These are phyloP conservation scores for Peronospora tabacina DNA, from an alignment of 352 stramenopile species.

Conservation along the genomic window DNA sequence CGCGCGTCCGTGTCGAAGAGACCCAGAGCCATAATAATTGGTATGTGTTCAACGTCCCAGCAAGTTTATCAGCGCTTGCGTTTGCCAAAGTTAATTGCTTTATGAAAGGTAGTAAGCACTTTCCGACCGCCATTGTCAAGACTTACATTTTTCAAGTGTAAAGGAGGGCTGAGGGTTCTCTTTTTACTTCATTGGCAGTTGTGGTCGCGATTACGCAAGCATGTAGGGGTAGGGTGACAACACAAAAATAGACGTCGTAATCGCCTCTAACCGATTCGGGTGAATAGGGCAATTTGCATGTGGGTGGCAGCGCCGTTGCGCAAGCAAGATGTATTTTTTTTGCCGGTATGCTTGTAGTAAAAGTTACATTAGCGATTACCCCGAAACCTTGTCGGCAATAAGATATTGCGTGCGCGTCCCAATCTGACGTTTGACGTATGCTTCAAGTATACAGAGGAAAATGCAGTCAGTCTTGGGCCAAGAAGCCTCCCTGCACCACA, in stretches of 20 bases:
- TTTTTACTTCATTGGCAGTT: background rate
- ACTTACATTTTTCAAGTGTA: conserved; percentile 13
- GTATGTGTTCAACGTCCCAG: conserved; percentile 1
- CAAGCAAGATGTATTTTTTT: no score
- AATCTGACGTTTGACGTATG: background rate
- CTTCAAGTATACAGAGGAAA: no score
- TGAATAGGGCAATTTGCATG: no score
- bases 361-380: background rate
- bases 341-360: no score
- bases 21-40: conserved; percentile 15
- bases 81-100: conserved; percentile 19
- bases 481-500: background rate
- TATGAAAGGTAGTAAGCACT: conserved; percentile 15
- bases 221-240: conserved; percentile 2
- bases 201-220: conserved; percentile 15
- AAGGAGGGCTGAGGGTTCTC: background rate
- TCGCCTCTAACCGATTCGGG: conserved; percentile 1
- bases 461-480: no score
- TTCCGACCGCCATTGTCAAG: background rate
- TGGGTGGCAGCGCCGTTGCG: background rate
- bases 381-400: background rate
- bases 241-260: conserved; percentile 6
- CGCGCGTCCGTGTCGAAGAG: conserved; percentile 14
- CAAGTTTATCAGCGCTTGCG: background rate
- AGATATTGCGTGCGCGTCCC: background rate